A percentile compares a stretch with the other conserved stretches of the same genome.
Conservation (phyloP, 805 yeast species). For the Kuraishia piskuri region DNA sequence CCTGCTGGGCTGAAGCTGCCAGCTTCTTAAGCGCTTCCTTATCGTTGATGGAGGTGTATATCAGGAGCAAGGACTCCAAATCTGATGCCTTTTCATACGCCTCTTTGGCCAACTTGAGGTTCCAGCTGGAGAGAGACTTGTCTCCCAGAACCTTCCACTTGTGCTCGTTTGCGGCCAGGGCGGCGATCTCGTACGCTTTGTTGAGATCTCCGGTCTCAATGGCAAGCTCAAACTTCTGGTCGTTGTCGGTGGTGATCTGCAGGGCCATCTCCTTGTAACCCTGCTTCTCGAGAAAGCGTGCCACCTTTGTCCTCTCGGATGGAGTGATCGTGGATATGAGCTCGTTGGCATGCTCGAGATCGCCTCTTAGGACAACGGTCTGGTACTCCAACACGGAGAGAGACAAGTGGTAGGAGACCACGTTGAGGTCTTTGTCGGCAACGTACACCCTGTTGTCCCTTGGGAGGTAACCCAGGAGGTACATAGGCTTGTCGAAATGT, state of each 20-base stretch:
- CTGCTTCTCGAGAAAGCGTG: conserved; percentile 91
- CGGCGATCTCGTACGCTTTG: conserved; percentile 63
- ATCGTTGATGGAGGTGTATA: conserved; percentile 78
- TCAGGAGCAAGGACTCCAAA: conserved; percentile 68
- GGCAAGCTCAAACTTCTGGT: conserved; percentile 88
- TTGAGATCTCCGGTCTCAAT: conserved; percentile 62
- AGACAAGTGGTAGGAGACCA: conserved; percentile 73
- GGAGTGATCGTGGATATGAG: conserved; percentile 56
- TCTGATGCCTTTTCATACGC: conserved; percentile 77
- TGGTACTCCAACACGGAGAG: conserved; percentile 89
- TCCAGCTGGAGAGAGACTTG: conserved; percentile 69
- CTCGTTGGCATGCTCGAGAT: conserved; percentile 72
- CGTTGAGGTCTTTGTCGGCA: conserved; percentile 83
- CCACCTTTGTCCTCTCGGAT: conserved; percentile 65
- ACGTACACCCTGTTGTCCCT: conserved; percentile 86
- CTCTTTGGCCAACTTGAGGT: conserved; percentile 70
- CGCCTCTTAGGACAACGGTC: conserved; percentile 92
- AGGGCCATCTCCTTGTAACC: conserved; percentile 81
- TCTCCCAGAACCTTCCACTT: conserved; percentile 95
- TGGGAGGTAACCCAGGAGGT: conserved; percentile 81
- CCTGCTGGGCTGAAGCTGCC: conserved; percentile 58
- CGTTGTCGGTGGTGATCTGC: conserved; percentile 74
- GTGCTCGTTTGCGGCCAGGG: conserved; percentile 42
- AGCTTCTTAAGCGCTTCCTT: conserved; percentile 48
- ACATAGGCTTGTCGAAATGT: conserved; percentile 85